These are phyloP conservation scores for Aspergillus candidus DNA, from an alignment of 2,329 filamentous ascomycete genomes.

Conservation along the genomic window DNA sequence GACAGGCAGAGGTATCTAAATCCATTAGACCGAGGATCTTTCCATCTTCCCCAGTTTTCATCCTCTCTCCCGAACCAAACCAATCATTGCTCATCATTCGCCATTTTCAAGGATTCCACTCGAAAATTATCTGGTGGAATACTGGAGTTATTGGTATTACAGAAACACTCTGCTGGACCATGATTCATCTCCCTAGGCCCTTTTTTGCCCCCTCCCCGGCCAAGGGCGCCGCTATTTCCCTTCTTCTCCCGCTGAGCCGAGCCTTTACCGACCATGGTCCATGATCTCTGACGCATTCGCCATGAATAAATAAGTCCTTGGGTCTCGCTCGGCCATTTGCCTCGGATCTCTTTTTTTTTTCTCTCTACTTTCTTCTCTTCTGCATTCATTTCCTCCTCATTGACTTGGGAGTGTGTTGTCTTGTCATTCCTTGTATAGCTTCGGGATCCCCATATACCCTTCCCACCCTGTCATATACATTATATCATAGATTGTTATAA, in stretches of 20 bases:
- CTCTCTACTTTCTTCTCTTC: constrained; percentile 3
- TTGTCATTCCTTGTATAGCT: no score
- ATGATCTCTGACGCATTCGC: constrained; percentile 20
- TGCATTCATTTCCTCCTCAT: constrained; percentile 8
- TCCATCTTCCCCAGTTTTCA: constrained; percentile 18
- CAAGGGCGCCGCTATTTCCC: constrained; percentile 19
- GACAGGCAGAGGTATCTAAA: background rate
- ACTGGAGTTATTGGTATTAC: background rate
- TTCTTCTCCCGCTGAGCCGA: constrained; percentile 34
- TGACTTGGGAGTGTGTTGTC: background rate
- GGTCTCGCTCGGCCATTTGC: constrained; percentile 26
- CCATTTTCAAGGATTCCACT: constrained; percentile 21
- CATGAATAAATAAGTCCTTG: constrained; percentile 28
- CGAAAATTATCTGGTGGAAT: constrained; percentile 6
- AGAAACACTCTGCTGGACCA: background rate
- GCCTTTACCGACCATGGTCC: constrained; percentile 31
- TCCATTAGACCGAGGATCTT: constrained; percentile 38
- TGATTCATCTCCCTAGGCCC: constrained; percentile 12
- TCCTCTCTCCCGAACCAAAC: constrained; percentile 33
- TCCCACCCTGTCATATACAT: background rate
- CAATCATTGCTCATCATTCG: constrained; percentile 17
- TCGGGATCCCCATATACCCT: no score
- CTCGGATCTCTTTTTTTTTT: constrained; percentile 9
- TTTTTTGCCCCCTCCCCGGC: constrained; percentile 3
- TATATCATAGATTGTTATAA: constrained; percentile 11